Evolutionary conservation across 2,329 filamentous ascomycete genomes (phyloP).

Genomic region (Cordyceps cicadae): DNA sequence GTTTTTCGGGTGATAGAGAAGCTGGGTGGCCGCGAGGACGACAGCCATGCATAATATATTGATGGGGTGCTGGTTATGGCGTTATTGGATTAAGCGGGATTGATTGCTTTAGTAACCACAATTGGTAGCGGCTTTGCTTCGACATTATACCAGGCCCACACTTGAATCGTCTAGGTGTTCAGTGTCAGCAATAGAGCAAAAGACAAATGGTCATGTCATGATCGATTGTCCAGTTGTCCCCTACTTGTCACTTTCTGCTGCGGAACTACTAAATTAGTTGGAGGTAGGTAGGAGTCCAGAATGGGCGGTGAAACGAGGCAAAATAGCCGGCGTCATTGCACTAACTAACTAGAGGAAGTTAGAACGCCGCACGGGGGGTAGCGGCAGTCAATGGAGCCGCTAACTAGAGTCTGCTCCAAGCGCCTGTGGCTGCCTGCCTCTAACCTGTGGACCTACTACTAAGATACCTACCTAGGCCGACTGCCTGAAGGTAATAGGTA

Average conservation of each 20-base stretch:
- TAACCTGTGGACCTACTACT: background rate
- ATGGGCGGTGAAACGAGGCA: too few species aligned
- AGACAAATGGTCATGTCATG: too few species aligned
- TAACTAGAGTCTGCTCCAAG: too few species aligned
- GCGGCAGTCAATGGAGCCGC: too few species aligned
- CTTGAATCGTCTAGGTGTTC: background rate
- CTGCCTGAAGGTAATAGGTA: background rate
- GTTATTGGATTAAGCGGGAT: constrained; percentile 2
- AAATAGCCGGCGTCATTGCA: too few species aligned
- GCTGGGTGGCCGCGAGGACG: constrained; percentile 47
- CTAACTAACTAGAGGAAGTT: too few species aligned
- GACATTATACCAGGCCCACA: background rate
- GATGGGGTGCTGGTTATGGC: background rate
- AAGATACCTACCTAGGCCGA: background rate
- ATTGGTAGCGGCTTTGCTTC: background rate
- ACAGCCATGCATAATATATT: constrained; percentile 17
- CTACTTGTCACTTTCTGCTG: too few species aligned
- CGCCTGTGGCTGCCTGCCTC: too few species aligned
- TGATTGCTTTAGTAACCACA: background rate
- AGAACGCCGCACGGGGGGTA: too few species aligned
- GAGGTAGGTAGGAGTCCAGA: too few species aligned
- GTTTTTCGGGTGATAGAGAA: constrained; percentile 61
- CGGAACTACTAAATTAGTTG: too few species aligned
- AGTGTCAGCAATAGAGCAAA: background rate
- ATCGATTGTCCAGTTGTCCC: too few species aligned